Base-by-base conservation (phyloP, 805 yeast species). In the Pichia nakasei region DNA sequence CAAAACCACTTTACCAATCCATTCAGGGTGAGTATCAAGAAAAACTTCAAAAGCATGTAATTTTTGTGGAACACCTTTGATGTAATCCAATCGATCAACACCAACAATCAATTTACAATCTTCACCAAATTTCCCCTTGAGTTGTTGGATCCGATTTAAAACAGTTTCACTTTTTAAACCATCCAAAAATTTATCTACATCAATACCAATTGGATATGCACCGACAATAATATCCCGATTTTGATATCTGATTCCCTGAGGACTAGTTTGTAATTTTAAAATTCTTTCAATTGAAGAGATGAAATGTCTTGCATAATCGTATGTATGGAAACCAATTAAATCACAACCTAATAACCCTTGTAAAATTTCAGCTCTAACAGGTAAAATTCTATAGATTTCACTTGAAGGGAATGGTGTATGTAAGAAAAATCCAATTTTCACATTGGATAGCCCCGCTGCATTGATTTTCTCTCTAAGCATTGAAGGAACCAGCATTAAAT, bases 131-230 rank as follows among this genome's bases (percentile, higher is more conserved):
- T 74, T 72, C 41, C 70, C 34, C 47, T 70, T 76, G 47, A 93
- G 68, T 45, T 75, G 76, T 29, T 64, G 55, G 46, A 91, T 78
- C 53, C 98, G 73, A 22, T 75, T 61, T 37, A 75, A 70, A 5
- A 89, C 97, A 5, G 67, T 55, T 1, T 69, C 73, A 47, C 75
- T 72, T 51, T 78, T 69, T 52, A 93, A 64, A 0, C 96, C 97
- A 20, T 80, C 84, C 15, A 82, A 67, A 61, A 93, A 93, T 52
- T 85, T 86, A 46, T 87, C 95, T 20, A 88, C 95, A 58, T 93
- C 98, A 48, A 93, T 93, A 46, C 99, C 99, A 52, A 93, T 93
- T n/a, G 99, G 98, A 74, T 89, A 91, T 0, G 97, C 97, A 21
- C 97, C 96, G 31, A 93, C 87, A 24, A 78, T 77, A 38, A 93